Conservation (phyloP, 2,329 filamentous ascomycete species). For the Metarhizium sp. region DNA sequence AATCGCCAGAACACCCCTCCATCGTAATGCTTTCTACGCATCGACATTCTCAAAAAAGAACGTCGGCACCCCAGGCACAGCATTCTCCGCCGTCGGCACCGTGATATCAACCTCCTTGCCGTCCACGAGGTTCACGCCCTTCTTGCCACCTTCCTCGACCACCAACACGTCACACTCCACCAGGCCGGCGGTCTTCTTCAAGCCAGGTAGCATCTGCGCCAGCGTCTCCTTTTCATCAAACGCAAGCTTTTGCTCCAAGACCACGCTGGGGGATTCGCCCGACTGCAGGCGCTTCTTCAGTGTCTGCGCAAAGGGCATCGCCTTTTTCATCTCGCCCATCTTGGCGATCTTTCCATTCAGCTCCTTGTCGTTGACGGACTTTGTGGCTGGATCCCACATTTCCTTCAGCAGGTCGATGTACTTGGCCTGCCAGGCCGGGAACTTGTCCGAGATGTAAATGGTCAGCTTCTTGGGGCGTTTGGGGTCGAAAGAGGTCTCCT, state of each 20-base stretch:
- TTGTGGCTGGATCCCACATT: constrained; percentile 51
- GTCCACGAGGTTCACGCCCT: constrained; percentile 44
- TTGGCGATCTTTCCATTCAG: constrained; percentile 72
- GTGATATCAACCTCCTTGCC: constrained; percentile 47
- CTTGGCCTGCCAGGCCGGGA: constrained; percentile 85
- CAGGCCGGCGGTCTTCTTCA: constrained; percentile 67
- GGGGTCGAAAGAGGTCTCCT: constrained; percentile 74
- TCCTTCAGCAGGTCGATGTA: constrained; percentile 73
- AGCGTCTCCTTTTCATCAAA: constrained; percentile 80
- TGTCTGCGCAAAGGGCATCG: constrained; percentile 89
- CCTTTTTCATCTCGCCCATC: constrained; percentile 87
- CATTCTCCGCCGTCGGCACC: constrained; percentile 54
- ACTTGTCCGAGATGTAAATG: constrained; percentile 71
- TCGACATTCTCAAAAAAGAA: constrained; percentile 80
- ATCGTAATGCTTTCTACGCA: constrained; percentile 15
- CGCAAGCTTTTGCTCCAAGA: constrained; percentile 74
- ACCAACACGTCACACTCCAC: constrained; percentile 62
- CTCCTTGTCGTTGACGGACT: constrained; percentile 68
- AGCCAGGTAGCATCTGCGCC: constrained; percentile 64
- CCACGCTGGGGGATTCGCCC: constrained; percentile 55
- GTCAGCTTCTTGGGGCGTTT: constrained; percentile 87
- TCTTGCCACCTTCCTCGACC: constrained; percentile 62
- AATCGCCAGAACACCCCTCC: not conserved
- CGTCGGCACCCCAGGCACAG: constrained; percentile 72
- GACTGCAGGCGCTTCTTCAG: constrained; percentile 75